Percentiles rank a stretch among this genome's conserved stretches.
phyloP scores from a whole-genome alignment of 352 stramenopile genomes.

The Phytophthora fragariae region DNA sequence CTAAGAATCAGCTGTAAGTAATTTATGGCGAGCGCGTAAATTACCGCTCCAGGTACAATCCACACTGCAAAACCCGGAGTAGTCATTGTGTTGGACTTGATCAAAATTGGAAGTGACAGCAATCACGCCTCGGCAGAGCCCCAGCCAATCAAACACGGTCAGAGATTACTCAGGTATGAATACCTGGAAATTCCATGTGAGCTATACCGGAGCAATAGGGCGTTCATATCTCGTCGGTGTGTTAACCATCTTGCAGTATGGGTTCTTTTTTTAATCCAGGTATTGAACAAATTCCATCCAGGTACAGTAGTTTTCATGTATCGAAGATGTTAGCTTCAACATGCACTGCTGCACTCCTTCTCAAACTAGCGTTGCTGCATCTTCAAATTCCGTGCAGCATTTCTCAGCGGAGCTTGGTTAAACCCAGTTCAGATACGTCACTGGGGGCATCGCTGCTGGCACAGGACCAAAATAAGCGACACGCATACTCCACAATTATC shows the following conservation, averaged over 20 bases:
- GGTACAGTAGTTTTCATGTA: conserved; percentile 3
- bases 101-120: neutral
- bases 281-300: neutral
- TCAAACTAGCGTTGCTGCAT: neutral
- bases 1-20: conserved; percentile 10
- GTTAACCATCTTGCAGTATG: no score
- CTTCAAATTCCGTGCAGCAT: conserved; percentile 10
- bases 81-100: neutral
- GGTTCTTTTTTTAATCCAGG: neutral
- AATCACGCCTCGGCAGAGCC: no score
- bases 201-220: neutral
- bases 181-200: conserved; percentile 8
- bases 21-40: neutral
- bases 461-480: conserved; percentile 2
- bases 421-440: neutral
- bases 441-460: conserved; percentile 1
- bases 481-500: conserved; percentile 16
- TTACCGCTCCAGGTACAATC: no score
- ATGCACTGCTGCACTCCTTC: neutral
- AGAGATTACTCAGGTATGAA: conserved; percentile 6
- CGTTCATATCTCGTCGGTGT: neutral
- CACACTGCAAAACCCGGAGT: no score
- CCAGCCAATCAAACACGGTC: neutral
- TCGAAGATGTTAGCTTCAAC: neutral
- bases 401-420: neutral